Evolutionary conservation across 192 early-diverging fungal genomes (phyloP).

Genomic region (Entomortierella lignicola): DNA sequence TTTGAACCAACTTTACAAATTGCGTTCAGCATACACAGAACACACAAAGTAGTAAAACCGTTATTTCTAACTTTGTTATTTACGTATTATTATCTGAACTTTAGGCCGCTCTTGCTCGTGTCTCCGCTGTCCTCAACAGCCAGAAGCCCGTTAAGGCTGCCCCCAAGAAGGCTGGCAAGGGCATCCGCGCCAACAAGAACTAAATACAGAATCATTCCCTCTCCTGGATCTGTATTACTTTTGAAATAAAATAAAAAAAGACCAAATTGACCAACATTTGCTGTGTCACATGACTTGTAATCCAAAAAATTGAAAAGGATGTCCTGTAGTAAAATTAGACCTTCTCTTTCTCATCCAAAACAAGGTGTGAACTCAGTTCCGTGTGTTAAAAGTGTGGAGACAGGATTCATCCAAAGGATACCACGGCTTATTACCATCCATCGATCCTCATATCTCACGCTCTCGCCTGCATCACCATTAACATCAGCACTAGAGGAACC

Average conservation of each 20-base stretch:
- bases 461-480: neutral
- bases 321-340: constrained; percentile 1
- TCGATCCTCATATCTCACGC: neutral
- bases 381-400: neutral
- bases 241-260: neutral
- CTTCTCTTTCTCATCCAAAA: constrained; percentile 49
- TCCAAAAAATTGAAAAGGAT: neutral
- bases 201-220: constrained; percentile 38
- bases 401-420: constrained; percentile 1
- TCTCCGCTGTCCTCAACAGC: constrained; percentile 69
- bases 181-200: constrained; percentile 64
- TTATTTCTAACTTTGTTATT: no score
- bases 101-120: constrained; percentile 78
- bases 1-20: no score
- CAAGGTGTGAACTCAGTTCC: constrained; percentile 29
- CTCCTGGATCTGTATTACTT: no score
- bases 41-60: no score
- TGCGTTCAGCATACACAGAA: no score
- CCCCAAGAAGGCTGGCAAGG: constrained; percentile 70
- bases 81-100: no score
- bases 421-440: neutral
- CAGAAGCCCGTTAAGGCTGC: constrained; percentile 72
- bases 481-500: neutral
- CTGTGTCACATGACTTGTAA: neutral
- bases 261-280: neutral